phyloP scores from a whole-genome alignment of 805 yeast species.

The Candida qinlingensis region DNA sequence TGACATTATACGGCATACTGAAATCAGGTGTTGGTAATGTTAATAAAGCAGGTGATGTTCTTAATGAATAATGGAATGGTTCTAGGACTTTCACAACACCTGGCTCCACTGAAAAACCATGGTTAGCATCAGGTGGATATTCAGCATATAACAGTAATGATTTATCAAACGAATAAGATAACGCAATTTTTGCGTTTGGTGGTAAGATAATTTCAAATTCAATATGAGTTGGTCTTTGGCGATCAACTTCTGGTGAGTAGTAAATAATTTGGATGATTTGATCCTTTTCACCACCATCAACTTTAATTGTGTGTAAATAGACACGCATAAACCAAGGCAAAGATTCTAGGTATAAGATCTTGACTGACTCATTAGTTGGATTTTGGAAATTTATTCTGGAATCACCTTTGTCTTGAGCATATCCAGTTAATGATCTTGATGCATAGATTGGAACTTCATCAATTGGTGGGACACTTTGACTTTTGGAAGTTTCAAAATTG shows the following conservation, averaged over 20 bases:
- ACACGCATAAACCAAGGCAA: constrained; percentile 91
- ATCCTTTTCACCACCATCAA: constrained; percentile 25
- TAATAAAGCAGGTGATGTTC: constrained; percentile 84
- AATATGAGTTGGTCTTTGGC: constrained; percentile 75
- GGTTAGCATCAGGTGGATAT: constrained; percentile 99
- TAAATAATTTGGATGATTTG: constrained; percentile 45
- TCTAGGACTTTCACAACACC: constrained; percentile 64
- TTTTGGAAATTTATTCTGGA: constrained; percentile 74
- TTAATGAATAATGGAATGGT: constrained; percentile 41
- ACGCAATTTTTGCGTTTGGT: constrained; percentile 48
- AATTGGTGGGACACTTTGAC: constrained; percentile 35
- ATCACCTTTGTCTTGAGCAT: constrained; percentile 89
- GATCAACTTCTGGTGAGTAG: constrained; percentile 75
- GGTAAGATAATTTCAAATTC: constrained; percentile 68
- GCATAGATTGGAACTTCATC: constrained; percentile 60
- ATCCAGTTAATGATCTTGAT: constrained; percentile 85
- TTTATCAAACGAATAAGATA: constrained; percentile 82
- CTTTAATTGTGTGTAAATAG: constrained; percentile 63
- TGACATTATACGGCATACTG: constrained; percentile 97
- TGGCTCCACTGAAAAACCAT: constrained; percentile 93
- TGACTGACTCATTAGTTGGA: constrained; percentile 44
- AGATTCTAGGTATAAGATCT: constrained; percentile 66
- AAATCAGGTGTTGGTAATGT: constrained; percentile 96
- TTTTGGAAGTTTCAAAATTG: constrained; percentile 35
- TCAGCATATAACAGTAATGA: constrained; percentile 79